These are phyloP conservation scores for Chlorella sorokiniana DNA, from an alignment of 139 green algal species.

Conservation along the genomic window DNA sequence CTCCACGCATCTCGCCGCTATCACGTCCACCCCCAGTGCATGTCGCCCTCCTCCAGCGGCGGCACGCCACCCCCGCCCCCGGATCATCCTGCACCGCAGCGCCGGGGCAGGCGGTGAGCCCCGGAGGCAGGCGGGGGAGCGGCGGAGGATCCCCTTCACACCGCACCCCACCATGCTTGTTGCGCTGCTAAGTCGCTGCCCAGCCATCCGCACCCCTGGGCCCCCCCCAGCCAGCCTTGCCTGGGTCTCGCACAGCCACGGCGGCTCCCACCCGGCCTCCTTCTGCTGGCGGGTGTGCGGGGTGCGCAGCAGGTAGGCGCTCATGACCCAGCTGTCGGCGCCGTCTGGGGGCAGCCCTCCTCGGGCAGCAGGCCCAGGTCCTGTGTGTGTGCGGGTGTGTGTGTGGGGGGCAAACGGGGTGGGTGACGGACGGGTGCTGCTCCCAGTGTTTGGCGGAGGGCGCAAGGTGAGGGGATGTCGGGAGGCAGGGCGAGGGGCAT, in stretches of 20 bases:
- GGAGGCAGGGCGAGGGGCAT: too few species aligned
- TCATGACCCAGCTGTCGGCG: conserved; percentile 34
- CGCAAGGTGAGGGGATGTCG: too few species aligned
- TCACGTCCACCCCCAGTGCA: conserved; percentile 28
- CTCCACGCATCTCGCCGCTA: conserved; percentile 26
- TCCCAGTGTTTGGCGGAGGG: too few species aligned
- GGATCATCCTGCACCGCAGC: background rate
- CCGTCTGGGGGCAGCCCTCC: conserved; percentile 12
- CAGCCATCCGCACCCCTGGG: background rate
- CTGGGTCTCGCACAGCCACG: conserved; percentile 31
- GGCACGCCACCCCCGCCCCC: background rate
- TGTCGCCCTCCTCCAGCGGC: conserved; percentile 3
- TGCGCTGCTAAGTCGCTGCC: too few species aligned
- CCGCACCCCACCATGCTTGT: too few species aligned
- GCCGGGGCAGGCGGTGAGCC: too few species aligned
- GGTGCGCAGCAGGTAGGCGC: conserved; percentile 25
- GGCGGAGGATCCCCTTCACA: too few species aligned
- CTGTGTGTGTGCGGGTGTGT: background rate
- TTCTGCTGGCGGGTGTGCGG: conserved; percentile 5
- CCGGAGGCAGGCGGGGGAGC: too few species aligned
- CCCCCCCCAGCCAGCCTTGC: background rate
- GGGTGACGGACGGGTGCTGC: too few species aligned
- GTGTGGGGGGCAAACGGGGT: too few species aligned
- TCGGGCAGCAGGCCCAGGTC: background rate
- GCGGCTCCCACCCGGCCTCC: conserved; percentile 7